Evolutionary conservation across 2,329 filamentous ascomycete species (phyloP).

Genomic region (Penicillium sp.): DNA sequence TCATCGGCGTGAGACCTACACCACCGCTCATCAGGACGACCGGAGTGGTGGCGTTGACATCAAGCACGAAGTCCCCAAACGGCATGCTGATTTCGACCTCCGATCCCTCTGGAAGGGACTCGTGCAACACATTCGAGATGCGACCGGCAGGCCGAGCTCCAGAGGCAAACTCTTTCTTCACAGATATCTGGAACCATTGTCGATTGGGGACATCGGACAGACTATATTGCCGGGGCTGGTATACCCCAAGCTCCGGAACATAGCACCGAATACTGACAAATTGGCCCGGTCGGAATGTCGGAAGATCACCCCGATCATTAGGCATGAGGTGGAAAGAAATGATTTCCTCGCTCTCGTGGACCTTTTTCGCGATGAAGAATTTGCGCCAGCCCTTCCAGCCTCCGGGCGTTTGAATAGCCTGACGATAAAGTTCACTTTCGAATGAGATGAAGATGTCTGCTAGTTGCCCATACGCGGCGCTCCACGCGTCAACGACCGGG

Average conservation of each 20-base stretch:
- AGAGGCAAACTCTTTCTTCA: slow-evolving; percentile 68
- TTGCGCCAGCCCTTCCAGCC: slow-evolving; percentile 68
- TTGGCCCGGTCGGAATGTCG: slow-evolving; percentile 71
- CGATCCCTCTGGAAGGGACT: slow-evolving; percentile 65
- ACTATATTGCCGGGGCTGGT: slow-evolving; percentile 74
- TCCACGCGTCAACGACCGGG: slow-evolving; percentile 68
- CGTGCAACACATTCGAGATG: slow-evolving; percentile 72
- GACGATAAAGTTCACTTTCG: slow-evolving; percentile 64
- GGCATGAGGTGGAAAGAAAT: slow-evolving; percentile 72
- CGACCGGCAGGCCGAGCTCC: slow-evolving; percentile 60
- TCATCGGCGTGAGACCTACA: slow-evolving; percentile 63
- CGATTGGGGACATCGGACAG: slow-evolving; percentile 67
- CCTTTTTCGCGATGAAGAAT: slow-evolving; percentile 67
- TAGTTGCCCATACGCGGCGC: slow-evolving; percentile 71
- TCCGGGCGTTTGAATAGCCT: slow-evolving; percentile 18
- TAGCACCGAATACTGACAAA: slow-evolving; percentile 69
- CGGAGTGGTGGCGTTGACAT: slow-evolving; percentile 48
- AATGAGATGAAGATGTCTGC: slow-evolving; percentile 70
- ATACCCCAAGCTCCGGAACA: slow-evolving; percentile 62
- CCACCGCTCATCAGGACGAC: slow-evolving; percentile 67
- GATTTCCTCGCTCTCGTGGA: slow-evolving; percentile 68
- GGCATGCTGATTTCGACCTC: slow-evolving; percentile 69
- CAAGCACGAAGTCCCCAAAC: slow-evolving; percentile 63
- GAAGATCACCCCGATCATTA: slow-evolving; percentile 63
- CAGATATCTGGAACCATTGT: slow-evolving; percentile 70